phyloP scores from a whole-genome alignment of 495 filamentous ascomycete species.

The Annulohypoxylon maeteangense region DNA sequence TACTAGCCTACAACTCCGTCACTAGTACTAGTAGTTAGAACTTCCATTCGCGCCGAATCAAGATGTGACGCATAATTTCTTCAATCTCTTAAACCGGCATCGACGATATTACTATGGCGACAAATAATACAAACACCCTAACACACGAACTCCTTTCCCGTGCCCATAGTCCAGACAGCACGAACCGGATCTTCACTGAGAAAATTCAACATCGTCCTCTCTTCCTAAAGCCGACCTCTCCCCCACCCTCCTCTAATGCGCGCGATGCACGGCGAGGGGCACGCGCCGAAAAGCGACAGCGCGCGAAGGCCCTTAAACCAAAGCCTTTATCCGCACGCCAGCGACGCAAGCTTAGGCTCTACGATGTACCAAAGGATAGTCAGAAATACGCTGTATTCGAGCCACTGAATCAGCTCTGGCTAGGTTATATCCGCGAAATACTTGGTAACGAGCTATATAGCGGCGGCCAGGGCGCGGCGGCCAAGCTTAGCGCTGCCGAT shows the following conservation, averaged over 20 bases:
- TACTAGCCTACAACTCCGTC: too few species aligned
- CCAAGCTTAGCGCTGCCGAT: conserved; percentile 82
- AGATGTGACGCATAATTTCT: neutral
- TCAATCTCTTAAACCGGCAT: neutral
- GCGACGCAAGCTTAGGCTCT: conserved; percentile 76
- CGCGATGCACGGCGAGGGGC: conserved; percentile 69
- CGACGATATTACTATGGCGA: conserved; percentile 18
- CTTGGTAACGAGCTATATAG: conserved; percentile 62
- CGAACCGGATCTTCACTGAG: conserved; percentile 76
- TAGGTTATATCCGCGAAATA: conserved; percentile 82
- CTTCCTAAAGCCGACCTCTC: conserved; percentile 76
- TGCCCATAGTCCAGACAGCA: conserved; percentile 77
- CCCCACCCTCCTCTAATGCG: conserved; percentile 66
- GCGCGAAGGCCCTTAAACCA: conserved; percentile 70
- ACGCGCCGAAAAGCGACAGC: conserved; percentile 65
- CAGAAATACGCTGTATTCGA: conserved; percentile 81
- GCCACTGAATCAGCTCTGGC: conserved; percentile 81
- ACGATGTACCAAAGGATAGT: conserved; percentile 74
- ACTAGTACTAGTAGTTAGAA: neutral
- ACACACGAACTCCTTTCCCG: conserved; percentile 75
- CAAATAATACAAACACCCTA: conserved; percentile 53
- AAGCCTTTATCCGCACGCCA: conserved; percentile 82
- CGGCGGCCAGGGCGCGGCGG: conserved; percentile 59
- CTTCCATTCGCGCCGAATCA: neutral
- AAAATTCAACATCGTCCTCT: conserved; percentile 86